Conservation (phyloP, 768 basidiomycete species). For the Scleroderma bovista region DNA sequence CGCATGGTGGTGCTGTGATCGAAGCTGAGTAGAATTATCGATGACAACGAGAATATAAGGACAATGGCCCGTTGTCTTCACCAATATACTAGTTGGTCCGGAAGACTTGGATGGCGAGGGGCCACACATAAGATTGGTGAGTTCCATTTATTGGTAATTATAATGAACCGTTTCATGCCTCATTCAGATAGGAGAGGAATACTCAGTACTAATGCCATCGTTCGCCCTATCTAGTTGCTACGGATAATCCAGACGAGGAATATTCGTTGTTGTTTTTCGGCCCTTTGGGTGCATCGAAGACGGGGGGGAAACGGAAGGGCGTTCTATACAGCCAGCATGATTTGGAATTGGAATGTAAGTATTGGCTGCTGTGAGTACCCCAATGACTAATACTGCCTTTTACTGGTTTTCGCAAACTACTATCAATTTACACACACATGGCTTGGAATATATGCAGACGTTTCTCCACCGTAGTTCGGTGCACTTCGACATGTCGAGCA, state of each 20-base stretch:
- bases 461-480: no score
- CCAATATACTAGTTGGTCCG: constrained; percentile 81
- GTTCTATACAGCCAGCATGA: constrained; percentile 42
- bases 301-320: constrained; percentile 88
- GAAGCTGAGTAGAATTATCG: constrained; percentile 85
- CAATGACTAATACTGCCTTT: no score
- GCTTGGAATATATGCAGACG: no score
- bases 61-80: constrained; percentile 78
- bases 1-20: constrained; percentile 38
- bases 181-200: constrained; percentile 67
- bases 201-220: constrained; percentile 82
- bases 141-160: constrained; percentile 15
- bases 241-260: constrained; percentile 64
- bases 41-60: constrained; percentile 82
- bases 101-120: constrained; percentile 86
- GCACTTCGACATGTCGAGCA: no score
- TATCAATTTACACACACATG: no score
- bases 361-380: no score
- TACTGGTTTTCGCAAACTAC: no score
- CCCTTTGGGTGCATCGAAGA: constrained; percentile 93
- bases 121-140: constrained; percentile 77
- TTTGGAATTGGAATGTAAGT: no score
- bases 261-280: constrained; percentile 91
- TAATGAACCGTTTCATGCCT: not conserved
- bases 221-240: constrained; percentile 68